Percentiles rank a stretch among this genome's conserved stretches.
Conservation (phyloP, 306 rosid species). For the Rosa chinensis region DNA sequence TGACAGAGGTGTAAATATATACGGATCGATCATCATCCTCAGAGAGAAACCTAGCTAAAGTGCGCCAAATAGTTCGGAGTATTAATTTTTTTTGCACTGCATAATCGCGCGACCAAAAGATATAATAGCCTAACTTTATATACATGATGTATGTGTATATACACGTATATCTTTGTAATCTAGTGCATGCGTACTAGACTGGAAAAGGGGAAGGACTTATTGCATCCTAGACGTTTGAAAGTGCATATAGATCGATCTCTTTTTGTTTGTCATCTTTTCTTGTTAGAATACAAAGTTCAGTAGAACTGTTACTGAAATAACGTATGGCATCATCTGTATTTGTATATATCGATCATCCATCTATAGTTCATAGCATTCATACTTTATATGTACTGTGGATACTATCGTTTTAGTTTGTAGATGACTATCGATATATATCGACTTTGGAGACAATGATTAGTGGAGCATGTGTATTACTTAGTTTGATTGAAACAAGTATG, state of each 20-base stretch:
- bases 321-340: not conserved
- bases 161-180: not conserved
- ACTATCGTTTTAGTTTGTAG: not conserved
- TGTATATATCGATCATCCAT: not conserved
- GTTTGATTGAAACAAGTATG: not conserved
- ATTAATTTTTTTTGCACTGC: not conserved
- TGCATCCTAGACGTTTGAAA: not conserved
- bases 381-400: not conserved
- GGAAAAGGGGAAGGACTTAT: not conserved
- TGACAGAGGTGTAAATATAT: not conserved
- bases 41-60: not conserved
- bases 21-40: not conserved
- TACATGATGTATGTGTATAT: too few species aligned
- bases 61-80: not conserved
- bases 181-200: not conserved
- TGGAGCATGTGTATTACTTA: not conserved
- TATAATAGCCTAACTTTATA: too few species aligned
- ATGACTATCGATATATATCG: not conserved
- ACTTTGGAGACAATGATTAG: not conserved
- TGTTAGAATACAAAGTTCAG: not conserved
- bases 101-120: not conserved
- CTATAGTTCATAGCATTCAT: not conserved
- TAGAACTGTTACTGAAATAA: not conserved
- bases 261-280: conserved; percentile 7
- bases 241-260: not conserved